Evolutionary conservation across 179 eudicot species (phyloP).

Genomic region (Heliamphora pulchella): DNA sequence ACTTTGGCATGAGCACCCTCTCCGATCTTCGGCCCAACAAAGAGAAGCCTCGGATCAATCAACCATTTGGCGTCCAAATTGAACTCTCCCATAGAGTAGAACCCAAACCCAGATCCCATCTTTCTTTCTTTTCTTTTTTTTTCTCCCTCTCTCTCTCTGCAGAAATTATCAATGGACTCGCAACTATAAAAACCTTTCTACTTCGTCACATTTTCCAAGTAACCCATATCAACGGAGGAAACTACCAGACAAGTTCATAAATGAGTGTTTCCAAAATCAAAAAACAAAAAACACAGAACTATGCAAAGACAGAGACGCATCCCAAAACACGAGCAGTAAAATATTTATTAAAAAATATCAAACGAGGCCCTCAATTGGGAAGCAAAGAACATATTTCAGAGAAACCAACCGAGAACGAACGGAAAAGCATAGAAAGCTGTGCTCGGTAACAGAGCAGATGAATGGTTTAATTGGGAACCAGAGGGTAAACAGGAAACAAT

Average conservation of each 20-base stretch:
- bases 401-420: constrained; percentile 9
- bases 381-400: constrained; percentile 11
- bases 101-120: constrained; percentile 72
- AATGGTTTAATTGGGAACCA: background rate
- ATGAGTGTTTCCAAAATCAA: background rate
- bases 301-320: constrained; percentile 7
- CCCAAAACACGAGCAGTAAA: background rate
- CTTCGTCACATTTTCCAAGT: background rate
- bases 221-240: background rate
- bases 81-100: constrained; percentile 52
- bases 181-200: background rate
- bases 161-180: background rate
- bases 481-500: background rate
- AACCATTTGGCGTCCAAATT: constrained; percentile 78
- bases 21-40: constrained; percentile 97
- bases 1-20: constrained; percentile 99
- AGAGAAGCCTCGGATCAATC: constrained; percentile 88
- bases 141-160: background rate
- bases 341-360: background rate
- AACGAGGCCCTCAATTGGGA: background rate
- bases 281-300: background rate
- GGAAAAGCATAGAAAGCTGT: background rate
- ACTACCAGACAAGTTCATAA: constrained; percentile 10
- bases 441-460: background rate
- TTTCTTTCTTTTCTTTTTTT: background rate